Percentiles rank a stretch among this genome's conserved stretches.
Conservation (phyloP, 169 alveolate genomes). For the Cryptosporidium felis region DNA sequence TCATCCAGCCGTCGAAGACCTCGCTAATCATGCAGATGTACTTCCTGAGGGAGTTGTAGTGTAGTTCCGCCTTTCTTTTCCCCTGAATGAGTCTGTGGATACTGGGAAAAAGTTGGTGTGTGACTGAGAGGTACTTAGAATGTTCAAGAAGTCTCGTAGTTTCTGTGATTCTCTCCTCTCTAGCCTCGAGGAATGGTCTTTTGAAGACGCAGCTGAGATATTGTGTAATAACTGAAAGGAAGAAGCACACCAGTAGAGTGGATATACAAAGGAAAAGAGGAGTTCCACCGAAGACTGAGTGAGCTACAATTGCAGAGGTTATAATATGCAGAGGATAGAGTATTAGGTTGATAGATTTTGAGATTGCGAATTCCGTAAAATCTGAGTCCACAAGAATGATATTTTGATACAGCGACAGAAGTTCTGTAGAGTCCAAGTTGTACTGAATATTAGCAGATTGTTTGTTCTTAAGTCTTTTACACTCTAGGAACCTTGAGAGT, state of each 20-base stretch:
- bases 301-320: constrained; percentile 40
- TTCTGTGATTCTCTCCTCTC: constrained; percentile 61
- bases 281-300: constrained; percentile 48
- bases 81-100: not conserved
- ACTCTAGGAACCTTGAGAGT: constrained; percentile 16
- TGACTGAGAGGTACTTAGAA: constrained; percentile 28
- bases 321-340: constrained; percentile 32
- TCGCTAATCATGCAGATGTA: constrained; percentile 52
- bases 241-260: constrained; percentile 19
- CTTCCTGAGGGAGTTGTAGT: constrained; percentile 43
- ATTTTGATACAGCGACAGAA: constrained; percentile 38
- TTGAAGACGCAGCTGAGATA: constrained; percentile 27
- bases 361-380: constrained; percentile 38
- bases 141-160: constrained; percentile 41
- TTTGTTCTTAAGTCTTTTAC: constrained; percentile 32
- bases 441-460: not conserved
- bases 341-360: constrained; percentile 23
- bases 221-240: constrained; percentile 9
- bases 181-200: constrained; percentile 54
- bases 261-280: constrained; percentile 16
- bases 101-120: constrained; percentile 58
- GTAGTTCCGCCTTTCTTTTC: constrained; percentile 1
- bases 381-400: constrained; percentile 39
- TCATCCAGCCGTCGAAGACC: constrained; percentile 32
- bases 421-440: constrained; percentile 2